phyloP scores from a whole-genome alignment of 139 green algal genomes.

The Tetraselmis striata region DNA sequence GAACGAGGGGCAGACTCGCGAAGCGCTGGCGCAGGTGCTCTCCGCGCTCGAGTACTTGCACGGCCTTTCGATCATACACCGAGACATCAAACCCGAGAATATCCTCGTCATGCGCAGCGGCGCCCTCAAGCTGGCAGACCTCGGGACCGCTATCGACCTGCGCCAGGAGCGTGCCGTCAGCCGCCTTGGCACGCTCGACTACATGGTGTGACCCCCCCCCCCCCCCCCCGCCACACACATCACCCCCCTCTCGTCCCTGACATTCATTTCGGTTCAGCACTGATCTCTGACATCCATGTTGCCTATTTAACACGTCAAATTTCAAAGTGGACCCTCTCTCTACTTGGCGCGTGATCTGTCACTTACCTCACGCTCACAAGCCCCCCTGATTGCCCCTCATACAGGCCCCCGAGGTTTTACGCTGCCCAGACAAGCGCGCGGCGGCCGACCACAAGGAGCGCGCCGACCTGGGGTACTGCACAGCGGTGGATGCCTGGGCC shows the following conservation, averaged over 20 bases:
- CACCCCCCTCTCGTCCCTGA: too few relatives aligned
- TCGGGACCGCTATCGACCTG: not conserved
- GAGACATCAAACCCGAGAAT: slow-evolving; percentile 9
- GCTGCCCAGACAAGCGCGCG: not conserved
- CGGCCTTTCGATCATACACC: not conserved
- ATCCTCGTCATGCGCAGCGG: not conserved
- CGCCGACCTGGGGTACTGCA: not conserved
- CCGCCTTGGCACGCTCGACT: not conserved
- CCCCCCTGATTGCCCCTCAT: too few relatives aligned
- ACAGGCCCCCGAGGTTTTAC: not conserved
- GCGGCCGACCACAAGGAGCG: not conserved
- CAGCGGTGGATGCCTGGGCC: not conserved
- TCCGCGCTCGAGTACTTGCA: not conserved
- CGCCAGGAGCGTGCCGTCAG: not conserved
- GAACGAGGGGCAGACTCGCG: not conserved
- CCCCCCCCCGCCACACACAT: too few relatives aligned
- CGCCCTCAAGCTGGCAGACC: slow-evolving; percentile 4
- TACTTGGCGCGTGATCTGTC: too few relatives aligned
- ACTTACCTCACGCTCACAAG: too few relatives aligned
- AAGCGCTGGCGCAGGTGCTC: not conserved
- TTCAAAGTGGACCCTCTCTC: too few relatives aligned
- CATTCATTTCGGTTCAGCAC: too few relatives aligned
- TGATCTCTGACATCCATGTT: too few relatives aligned
- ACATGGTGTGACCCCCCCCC: not conserved
- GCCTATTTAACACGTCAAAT: too few relatives aligned